A percentile compares a stretch with the other conserved stretches of the same genome.
Conservation (phyloP, 2,329 filamentous ascomycete genomes). For the Mycocentrospora acerina region DNA sequence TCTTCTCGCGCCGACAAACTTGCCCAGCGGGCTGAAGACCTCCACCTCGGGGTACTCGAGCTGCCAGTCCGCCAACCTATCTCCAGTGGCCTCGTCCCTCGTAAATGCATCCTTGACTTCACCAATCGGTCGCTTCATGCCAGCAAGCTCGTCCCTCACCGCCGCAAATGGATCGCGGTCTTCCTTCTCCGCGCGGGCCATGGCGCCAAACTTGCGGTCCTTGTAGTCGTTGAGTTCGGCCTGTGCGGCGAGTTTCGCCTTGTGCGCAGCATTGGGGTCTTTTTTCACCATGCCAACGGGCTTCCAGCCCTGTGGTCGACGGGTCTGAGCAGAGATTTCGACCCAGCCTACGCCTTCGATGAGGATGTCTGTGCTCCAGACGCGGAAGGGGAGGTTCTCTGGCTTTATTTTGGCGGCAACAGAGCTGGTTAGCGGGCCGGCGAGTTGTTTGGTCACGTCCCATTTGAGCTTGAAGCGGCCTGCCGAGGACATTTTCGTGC, state of each 20-base stretch:
- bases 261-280: slow-evolving; percentile 35
- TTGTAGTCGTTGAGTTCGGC: slow-evolving; percentile 12
- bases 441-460: slow-evolving; percentile 79
- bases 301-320: slow-evolving; percentile 46
- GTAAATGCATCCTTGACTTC: too few species aligned
- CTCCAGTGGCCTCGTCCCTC: slow-evolving; percentile 9
- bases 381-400: slow-evolving; percentile 73
- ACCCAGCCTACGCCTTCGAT: slow-evolving; percentile 94
- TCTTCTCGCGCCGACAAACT: slow-evolving; percentile 66
- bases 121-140: slow-evolving; percentile 2
- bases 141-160: slow-evolving; percentile 20
- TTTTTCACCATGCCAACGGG: slow-evolving; percentile 51
- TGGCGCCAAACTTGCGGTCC: slow-evolving; percentile 20
- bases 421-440: slow-evolving; percentile 69
- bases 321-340: slow-evolving; percentile 80
- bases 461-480: slow-evolving; percentile 73
- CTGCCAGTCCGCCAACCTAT: slow-evolving; percentile 18
- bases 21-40: slow-evolving; percentile 82
- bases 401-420: slow-evolving; percentile 64
- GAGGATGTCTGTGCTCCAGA: slow-evolving; percentile 80
- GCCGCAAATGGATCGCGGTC: slow-evolving; percentile 36
- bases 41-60: slow-evolving; percentile 70
- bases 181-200: slow-evolving; percentile 9
- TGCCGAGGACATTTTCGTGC: slow-evolving; percentile 52
- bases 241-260: slow-evolving; percentile 13